Evolutionary conservation across 495 filamentous ascomycete genomes (phyloP), one percentile per base, ranked within the genome.

Genomic region (Elasticomyces elasticus): DNA sequence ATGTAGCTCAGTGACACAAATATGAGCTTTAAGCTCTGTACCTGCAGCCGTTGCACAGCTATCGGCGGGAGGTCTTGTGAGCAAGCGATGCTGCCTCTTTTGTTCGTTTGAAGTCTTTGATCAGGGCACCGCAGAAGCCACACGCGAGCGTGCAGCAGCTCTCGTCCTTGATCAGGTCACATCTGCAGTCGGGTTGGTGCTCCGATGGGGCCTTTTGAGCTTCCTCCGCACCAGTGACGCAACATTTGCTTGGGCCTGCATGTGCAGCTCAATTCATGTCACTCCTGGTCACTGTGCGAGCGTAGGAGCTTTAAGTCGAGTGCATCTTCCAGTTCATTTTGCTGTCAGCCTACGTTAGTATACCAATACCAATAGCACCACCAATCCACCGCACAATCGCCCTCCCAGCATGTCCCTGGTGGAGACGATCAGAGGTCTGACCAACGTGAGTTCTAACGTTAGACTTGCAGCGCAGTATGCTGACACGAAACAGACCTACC

Each of bases 401-500:
- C 40, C 7, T 20, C 22, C 26, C 51, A 54, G 35, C 38, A 54
- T 54, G 51, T 46, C 51, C 27, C 40, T 47, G 13, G 40, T 54
- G 5, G 51, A 54, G 15, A 54, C 51, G 13, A 25, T 54, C 28
- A 54, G 22, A 54, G 51, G 51, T 31, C 38, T 54, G 22, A 37
- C 51, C 42, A 54, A 54, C 27, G 51, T 54, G 17, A 27, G 50
- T 25, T 28, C 35, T 17, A 40, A 40, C 19, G 13, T 13, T 3
- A 15, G 2, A 15, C 35, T 17, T 5, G 35, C 3, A 15, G 35
- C 13, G 12, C 4, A 40, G 35, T n/a, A 17, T 5, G 35, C 35
- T 40, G 19, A 40, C 5, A 15, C 5, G 19, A 17, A 15, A 41
- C 28, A 63, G 60, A 47, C 56, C 19, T 63, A 59, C 50, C 61